phyloP scores from a whole-genome alignment of 2,329 filamentous ascomycete species.

The Alternaria sp. region DNA sequence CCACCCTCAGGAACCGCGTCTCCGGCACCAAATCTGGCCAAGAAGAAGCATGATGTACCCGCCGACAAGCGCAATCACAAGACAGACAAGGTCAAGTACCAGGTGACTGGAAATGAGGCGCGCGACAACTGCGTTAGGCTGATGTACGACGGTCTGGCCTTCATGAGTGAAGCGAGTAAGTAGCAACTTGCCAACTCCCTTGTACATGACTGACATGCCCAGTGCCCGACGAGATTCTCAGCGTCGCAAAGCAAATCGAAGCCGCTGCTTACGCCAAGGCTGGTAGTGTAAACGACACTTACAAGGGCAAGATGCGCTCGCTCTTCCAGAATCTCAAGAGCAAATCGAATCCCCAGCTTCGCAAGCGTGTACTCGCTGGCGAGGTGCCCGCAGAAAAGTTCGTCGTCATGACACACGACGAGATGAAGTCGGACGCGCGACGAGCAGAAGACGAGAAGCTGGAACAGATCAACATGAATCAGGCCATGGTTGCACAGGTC shows the following conservation, averaged over 20 bases:
- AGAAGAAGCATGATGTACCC: constrained; percentile 63
- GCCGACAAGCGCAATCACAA: constrained; percentile 83
- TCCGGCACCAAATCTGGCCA: constrained; percentile 60
- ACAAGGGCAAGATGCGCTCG: constrained; percentile 88
- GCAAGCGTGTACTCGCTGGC: constrained; percentile 76
- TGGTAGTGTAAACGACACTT: constrained; percentile 75
- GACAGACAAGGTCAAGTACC: constrained; percentile 79
- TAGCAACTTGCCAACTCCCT: constrained; percentile 20
- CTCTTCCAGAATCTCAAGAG: constrained; percentile 96
- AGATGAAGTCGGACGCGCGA: constrained; percentile 88
- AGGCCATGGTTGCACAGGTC: constrained; percentile 91
- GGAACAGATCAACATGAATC: constrained; percentile 93
- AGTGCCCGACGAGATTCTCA: constrained; percentile 71
- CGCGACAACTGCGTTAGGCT: constrained; percentile 89
- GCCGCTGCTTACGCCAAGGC: constrained; percentile 74
- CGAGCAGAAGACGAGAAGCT: constrained; percentile 77
- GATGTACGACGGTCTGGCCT: constrained; percentile 90
- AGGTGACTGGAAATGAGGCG: constrained; percentile 74
- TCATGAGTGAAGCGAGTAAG: constrained; percentile 66
- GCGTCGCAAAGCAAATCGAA: constrained; percentile 75
- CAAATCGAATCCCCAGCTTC: constrained; percentile 82
- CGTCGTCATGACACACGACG: constrained; percentile 86
- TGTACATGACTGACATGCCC: constrained; percentile 20
- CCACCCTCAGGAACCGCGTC: constrained; percentile 51
- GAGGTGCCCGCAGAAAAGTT: constrained; percentile 77